Conservation (phyloP, 805 yeast species). For the Starmerella ratchasimensis region DNA sequence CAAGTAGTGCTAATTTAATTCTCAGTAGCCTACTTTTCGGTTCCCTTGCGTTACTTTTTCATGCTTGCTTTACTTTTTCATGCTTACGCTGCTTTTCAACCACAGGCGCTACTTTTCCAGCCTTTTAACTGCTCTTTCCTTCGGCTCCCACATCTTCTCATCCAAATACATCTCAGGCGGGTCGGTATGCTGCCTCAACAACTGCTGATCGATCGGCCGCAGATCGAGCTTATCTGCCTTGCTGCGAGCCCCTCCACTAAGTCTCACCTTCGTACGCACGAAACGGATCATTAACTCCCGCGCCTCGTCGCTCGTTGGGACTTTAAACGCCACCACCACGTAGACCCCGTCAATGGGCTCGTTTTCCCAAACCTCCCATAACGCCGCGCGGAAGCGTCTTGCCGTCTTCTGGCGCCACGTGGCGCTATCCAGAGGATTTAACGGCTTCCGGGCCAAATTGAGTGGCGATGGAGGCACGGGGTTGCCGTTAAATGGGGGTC, state of each 20-base stretch:
- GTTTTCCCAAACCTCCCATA: conserved; percentile 6
- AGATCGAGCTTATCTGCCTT: not conserved
- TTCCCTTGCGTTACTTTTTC: too few species aligned
- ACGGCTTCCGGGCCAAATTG: not conserved
- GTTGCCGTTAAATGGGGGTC: conserved; percentile 15
- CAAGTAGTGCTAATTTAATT: too few species aligned
- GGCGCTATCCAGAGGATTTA: conserved; percentile 17
- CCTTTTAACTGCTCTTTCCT: not conserved
- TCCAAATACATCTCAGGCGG: conserved; percentile 1
- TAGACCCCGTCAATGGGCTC: conserved; percentile 16
- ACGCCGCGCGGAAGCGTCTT: conserved; percentile 10
- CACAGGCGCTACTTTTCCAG: too few species aligned
- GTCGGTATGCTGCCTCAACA: not conserved
- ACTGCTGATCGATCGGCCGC: not conserved
- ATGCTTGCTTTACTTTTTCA: too few species aligned
- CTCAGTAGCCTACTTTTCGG: too few species aligned
- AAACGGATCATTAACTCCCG: not conserved
- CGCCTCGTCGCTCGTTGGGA: conserved; percentile 9
- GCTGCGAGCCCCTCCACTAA: not conserved
- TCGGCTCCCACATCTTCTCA: not conserved
- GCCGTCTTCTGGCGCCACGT: conserved; percentile 16
- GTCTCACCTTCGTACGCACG: not conserved
- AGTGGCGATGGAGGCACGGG: not conserved
- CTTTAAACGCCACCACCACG: conserved; percentile 6
- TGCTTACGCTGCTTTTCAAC: too few species aligned